Percentiles rank a stretch among this genome's conserved stretches.
These are phyloP conservation scores for Raphidocelis subcapitata DNA, from an alignment of 139 green algal genomes.

Conservation along the genomic window DNA sequence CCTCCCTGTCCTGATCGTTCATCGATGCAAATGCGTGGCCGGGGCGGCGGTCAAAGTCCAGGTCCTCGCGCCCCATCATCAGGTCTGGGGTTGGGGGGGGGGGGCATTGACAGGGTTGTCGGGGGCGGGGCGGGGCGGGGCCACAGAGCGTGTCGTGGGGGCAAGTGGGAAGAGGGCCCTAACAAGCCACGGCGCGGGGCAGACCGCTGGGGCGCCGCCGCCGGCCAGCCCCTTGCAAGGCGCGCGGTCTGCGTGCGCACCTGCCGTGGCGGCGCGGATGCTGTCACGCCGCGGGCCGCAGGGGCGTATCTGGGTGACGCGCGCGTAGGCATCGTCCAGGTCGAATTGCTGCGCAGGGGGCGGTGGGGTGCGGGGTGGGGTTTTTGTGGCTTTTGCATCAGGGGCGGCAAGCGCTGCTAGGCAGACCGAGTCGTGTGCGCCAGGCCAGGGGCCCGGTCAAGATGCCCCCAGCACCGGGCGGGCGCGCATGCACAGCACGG, in stretches of 20 bases:
- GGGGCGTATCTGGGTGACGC: constrained; percentile 73
- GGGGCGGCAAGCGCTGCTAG: constrained; percentile 1
- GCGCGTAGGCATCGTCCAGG: constrained; percentile 70
- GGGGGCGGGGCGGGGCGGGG: no score
- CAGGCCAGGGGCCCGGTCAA: neutral
- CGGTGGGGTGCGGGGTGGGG: neutral
- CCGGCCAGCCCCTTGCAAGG: no score
- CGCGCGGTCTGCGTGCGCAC: no score
- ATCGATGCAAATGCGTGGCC: constrained; percentile 36
- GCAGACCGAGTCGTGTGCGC: no score
- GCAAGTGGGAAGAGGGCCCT: no score
- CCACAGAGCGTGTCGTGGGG: no score
- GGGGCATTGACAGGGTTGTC: no score
- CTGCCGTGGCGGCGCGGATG: constrained; percentile 59
- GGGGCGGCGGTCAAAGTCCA: constrained; percentile 37
- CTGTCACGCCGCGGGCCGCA: constrained; percentile 83
- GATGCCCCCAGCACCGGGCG: neutral
- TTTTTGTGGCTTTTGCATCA: neutral
- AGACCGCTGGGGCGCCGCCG: no score
- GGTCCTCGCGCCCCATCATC: constrained; percentile 27
- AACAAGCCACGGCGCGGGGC: no score
- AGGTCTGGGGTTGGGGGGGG: no score
- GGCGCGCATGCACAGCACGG: neutral
- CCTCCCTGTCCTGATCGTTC: constrained; percentile 14
- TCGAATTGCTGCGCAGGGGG: constrained; percentile 7